These are phyloP conservation scores for Arabis hirsuta DNA, from an alignment of 345 rosid species.

Conservation along the genomic window DNA sequence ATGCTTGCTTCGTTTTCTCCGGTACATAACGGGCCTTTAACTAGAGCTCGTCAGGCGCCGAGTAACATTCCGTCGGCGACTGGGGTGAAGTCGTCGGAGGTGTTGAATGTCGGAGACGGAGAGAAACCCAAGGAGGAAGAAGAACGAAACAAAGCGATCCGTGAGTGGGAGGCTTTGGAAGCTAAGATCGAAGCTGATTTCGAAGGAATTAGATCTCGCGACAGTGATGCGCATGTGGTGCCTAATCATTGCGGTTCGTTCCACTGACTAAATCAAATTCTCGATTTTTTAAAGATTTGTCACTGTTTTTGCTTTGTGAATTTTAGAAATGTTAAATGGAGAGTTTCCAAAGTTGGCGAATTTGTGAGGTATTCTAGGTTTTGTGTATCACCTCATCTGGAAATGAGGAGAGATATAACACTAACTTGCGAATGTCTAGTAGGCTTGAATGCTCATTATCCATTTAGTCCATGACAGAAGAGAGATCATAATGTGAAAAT, in stretches of 20 bases:
- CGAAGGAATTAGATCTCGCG: constrained; percentile 84
- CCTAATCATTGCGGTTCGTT: constrained; percentile 92
- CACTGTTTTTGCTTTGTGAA: constrained; percentile 27
- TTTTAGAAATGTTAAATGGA: neutral
- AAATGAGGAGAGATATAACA: constrained; percentile 1
- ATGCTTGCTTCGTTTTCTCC: constrained; percentile 56
- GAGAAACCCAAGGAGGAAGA: constrained; percentile 52
- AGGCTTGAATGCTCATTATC: neutral
- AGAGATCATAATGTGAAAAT: neutral
- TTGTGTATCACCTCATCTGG: neutral
- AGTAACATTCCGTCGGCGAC: constrained; percentile 40
- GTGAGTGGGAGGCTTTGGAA: constrained; percentile 79
- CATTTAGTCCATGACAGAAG: neutral
- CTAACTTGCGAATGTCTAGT: neutral
- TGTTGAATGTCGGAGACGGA: constrained; percentile 34
- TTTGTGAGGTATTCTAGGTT: constrained; percentile 18
- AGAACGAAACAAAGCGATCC: constrained; percentile 52
- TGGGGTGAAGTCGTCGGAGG: constrained; percentile 44
- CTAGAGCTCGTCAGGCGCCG: constrained; percentile 91
- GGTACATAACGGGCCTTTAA: constrained; percentile 88
- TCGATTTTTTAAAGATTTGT: neutral
- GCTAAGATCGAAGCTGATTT: constrained; percentile 77
- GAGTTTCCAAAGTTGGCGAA: constrained; percentile 19
- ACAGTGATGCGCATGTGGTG: constrained; percentile 69
- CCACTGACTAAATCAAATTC: neutral